phyloP scores from a whole-genome alignment of 2,329 filamentous ascomycete species.

The Talaromyces atroroseus region DNA sequence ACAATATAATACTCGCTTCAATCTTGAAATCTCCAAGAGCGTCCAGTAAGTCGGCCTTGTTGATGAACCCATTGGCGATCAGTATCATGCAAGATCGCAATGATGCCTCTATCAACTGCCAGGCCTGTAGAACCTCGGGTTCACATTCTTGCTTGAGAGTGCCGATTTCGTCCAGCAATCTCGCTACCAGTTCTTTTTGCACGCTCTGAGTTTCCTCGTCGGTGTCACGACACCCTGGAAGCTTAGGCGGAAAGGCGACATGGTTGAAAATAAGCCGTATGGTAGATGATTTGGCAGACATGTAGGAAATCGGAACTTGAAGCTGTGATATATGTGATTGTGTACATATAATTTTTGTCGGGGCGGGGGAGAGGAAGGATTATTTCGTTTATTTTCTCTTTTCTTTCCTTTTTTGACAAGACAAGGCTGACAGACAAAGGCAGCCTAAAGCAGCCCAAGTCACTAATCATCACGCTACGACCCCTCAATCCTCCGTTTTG shows the following conservation, averaged over 20 bases:
- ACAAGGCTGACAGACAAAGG: too few relatives aligned
- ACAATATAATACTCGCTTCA: slow-evolving; percentile 35
- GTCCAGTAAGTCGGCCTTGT: slow-evolving; percentile 18
- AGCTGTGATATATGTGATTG: too few relatives aligned
- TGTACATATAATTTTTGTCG: too few relatives aligned
- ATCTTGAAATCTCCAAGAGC: slow-evolving; percentile 17
- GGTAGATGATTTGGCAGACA: too few relatives aligned
- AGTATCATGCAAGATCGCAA: slow-evolving; percentile 16
- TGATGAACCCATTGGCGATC: slow-evolving; percentile 15
- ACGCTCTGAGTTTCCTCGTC: background rate
- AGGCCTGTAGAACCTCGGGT: background rate
- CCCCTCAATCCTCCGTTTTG: too few relatives aligned
- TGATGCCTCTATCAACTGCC: background rate
- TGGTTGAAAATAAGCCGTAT: slow-evolving; percentile 5
- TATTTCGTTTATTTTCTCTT: too few relatives aligned
- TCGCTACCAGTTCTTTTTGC: background rate
- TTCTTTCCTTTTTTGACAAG: too few relatives aligned
- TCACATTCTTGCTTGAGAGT: background rate
- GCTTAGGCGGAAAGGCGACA: background rate
- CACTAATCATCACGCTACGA: too few relatives aligned
- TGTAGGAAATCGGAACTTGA: too few relatives aligned
- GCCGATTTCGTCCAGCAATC: background rate
- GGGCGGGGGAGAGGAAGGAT: too few relatives aligned
- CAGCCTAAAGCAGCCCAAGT: too few relatives aligned
- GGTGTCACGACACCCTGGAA: background rate